phyloP scores from a whole-genome alignment of 2,329 filamentous ascomycete genomes.

The Dactylellina parvicollis region DNA sequence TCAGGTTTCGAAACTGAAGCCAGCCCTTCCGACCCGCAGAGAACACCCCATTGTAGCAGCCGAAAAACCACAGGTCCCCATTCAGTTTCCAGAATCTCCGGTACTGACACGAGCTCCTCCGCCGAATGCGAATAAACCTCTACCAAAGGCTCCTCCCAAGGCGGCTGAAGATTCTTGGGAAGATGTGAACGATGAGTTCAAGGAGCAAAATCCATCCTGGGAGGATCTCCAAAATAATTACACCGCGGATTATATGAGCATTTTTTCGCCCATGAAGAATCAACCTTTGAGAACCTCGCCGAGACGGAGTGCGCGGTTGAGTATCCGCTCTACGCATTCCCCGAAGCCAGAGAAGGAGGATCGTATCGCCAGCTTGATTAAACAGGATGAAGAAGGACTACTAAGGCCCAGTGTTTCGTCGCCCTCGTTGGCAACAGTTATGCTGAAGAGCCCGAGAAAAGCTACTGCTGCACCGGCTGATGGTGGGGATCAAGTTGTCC shows the following conservation, averaged over 20 bases:
- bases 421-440: conserved; percentile 23
- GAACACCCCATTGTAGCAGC: conserved; percentile 47
- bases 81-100: conserved; percentile 42
- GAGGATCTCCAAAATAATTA: conserved; percentile 48
- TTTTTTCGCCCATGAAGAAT: conserved; percentile 50
- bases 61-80: conserved; percentile 38
- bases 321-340: conserved; percentile 40
- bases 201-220: conserved; percentile 48
- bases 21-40: neutral
- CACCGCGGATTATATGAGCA: conserved; percentile 52
- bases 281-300: conserved; percentile 41
- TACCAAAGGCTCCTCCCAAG: conserved; percentile 31
- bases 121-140: conserved; percentile 35
- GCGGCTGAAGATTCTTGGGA: conserved; percentile 34
- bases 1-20: conserved; percentile 5
- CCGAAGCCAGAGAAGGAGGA: conserved; percentile 28
- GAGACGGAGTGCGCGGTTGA: conserved; percentile 35
- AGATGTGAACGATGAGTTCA: conserved; percentile 38
- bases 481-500: neutral
- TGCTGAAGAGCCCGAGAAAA: conserved; percentile 19
- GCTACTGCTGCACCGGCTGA: neutral
- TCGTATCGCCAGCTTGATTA: conserved; percentile 31
- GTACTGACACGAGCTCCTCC: conserved; percentile 14
- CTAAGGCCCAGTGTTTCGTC: conserved; percentile 44
- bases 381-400: conserved; percentile 45